Percentiles rank a stretch among this genome's conserved stretches.
Evolutionary conservation across 2,329 filamentous ascomycete species (phyloP).

Genomic region (Amylocarpus encephaloides): DNA sequence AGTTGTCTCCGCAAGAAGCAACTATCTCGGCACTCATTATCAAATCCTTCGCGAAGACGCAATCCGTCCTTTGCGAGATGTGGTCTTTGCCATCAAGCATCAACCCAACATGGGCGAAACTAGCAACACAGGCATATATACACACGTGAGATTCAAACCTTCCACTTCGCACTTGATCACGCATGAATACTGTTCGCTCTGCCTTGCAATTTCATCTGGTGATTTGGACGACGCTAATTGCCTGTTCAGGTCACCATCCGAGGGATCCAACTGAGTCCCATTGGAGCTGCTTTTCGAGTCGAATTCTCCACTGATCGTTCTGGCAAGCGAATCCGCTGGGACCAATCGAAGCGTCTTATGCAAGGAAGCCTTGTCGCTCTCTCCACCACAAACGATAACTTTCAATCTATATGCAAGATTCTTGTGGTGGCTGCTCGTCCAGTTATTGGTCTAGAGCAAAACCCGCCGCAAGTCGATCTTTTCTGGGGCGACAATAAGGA

Average conservation of each 20-base stretch:
- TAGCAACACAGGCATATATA: slow-evolving; percentile 57
- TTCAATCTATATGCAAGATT: slow-evolving; percentile 58
- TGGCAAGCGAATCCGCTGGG: slow-evolving; percentile 61
- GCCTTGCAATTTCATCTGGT: too few relatives aligned
- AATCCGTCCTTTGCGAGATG: slow-evolving; percentile 60
- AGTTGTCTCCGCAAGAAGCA: slow-evolving; percentile 40
- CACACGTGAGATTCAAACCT: slow-evolving; percentile 46
- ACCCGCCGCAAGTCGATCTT: slow-evolving; percentile 68
- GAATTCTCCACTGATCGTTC: slow-evolving; percentile 64
- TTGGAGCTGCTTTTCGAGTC: slow-evolving; percentile 60
- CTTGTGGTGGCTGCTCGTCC: slow-evolving; percentile 68
- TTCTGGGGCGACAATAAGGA: slow-evolving; percentile 59
- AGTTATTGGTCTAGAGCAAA: slow-evolving; percentile 53
- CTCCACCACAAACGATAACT: slow-evolving; percentile 50
- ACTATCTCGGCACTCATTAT: slow-evolving; percentile 70
- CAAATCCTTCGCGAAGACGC: slow-evolving; percentile 70
- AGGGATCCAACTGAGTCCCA: slow-evolving; percentile 55
- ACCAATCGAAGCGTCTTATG: slow-evolving; percentile 44
- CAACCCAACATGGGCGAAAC: slow-evolving; percentile 53
- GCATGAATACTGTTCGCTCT: background rate
- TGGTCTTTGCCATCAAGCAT: slow-evolving; percentile 50
- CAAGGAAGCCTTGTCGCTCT: slow-evolving; percentile 49
- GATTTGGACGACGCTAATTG: background rate
- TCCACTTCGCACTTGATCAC: background rate
- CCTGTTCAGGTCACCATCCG: slow-evolving; percentile 54